These are phyloP conservation scores for Leccinum pachyderme DNA, from an alignment of 1,284 basidiomycete species.

Conservation along the genomic window DNA sequence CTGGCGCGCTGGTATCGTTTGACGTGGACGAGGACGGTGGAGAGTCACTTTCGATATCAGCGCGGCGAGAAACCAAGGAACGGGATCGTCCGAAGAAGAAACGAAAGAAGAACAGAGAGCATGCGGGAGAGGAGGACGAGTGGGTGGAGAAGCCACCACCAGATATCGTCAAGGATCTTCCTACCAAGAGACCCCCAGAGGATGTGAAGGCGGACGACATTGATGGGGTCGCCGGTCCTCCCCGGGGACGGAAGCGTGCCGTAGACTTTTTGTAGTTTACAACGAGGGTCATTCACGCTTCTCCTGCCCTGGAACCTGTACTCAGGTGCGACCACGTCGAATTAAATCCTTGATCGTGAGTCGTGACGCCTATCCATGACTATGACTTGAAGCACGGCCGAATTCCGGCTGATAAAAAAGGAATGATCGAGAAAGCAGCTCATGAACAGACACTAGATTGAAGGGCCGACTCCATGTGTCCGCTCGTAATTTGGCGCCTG, in stretches of 20 bases:
- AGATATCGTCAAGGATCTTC: constrained; percentile 21
- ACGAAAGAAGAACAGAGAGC: constrained; percentile 42
- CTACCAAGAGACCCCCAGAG: constrained; percentile 4
- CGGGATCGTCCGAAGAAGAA: constrained; percentile 47
- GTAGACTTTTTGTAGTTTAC: constrained; percentile 49
- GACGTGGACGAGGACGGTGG: constrained; percentile 59
- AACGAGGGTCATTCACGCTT: neutral
- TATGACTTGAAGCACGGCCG: too few relatives aligned
- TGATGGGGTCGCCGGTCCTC: constrained; percentile 18
- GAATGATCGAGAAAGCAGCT: too few relatives aligned
- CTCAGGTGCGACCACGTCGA: neutral
- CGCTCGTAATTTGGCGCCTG: too few relatives aligned
- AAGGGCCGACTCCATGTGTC: too few relatives aligned
- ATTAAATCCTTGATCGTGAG: neutral
- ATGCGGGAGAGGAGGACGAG: constrained; percentile 32
- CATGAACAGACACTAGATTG: too few relatives aligned
- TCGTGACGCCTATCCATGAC: too few relatives aligned
- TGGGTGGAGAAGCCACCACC: constrained; percentile 37
- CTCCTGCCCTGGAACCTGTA: neutral
- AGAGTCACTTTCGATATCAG: constrained; percentile 36
- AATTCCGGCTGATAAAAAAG: too few relatives aligned
- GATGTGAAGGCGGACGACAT: constrained; percentile 7
- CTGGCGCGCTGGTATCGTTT: constrained; percentile 62
- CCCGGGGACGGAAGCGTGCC: constrained; percentile 57
- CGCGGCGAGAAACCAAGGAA: constrained; percentile 35